Base-by-base conservation (phyloP, 305 asterid genomes). In the Stenogyne calaminthoides region DNA sequence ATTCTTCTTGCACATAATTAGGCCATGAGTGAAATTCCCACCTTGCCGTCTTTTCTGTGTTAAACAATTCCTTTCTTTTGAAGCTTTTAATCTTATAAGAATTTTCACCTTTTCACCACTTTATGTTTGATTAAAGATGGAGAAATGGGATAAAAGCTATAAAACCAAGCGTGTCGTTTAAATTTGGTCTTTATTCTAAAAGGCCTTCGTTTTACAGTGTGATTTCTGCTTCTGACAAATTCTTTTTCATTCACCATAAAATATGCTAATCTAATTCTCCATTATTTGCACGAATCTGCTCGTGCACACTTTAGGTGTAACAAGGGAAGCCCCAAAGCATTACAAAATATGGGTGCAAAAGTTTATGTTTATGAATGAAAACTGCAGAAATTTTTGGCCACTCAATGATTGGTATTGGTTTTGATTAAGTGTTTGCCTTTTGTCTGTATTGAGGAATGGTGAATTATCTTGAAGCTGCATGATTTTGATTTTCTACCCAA, bases 41-140 rank as follows among this genome's bases (percentile, higher is more conserved):
- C 25, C 65, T 25, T n/a, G n/a, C n/a, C n/a, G n/a, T n/a, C n/a
- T n/a, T n/a, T n/a, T 19, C 64, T 11, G 9, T 14, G 51, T 64
- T 19, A 58, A 19, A 16, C 9, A 40, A 60, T 22, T 54, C 59
- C 64, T 32, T 27, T 63, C 10, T 44, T 72, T 15, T 42, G 49
- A 22, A 46, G 40, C 7, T 46, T 67, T 64, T 67, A 56, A 68
- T 77, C 78, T 84, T 77, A 76, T 79, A 52, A 81, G 73, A 79
- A 75, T 70, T 76, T 70, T 79, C 83, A 81, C 86, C 75, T 80
- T 77, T 82, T 66, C 55, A 74, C 85, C 74, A 72, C 84, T 84
- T 81, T 77, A 42, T 67, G 69, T 32, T n/a, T 58, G 74, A 73
- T 77, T 70, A 59, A 75, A 83, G 82, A 77, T 73, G 60, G 70